Conservation (phyloP, 768 basidiomycete genomes). For the Boletus speciosus region DNA sequence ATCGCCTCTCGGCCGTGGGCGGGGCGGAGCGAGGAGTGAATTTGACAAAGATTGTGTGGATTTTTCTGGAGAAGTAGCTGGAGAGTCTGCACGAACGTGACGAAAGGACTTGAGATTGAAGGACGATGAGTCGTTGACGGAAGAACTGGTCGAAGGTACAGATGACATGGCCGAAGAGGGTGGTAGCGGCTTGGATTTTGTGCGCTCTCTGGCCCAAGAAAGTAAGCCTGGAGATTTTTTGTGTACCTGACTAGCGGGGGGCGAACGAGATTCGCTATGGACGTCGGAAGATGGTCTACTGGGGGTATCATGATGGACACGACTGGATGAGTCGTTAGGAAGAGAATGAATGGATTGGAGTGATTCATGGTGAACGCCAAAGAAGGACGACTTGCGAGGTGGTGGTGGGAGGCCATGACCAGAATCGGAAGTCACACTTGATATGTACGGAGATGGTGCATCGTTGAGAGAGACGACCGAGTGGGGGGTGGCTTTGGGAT, state of each 20-base stretch:
- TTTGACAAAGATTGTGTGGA: slow-evolving; percentile 25
- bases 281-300: slow-evolving; percentile 14
- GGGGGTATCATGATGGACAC: slow-evolving; percentile 18
- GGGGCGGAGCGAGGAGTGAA: slow-evolving; percentile 34
- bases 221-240: slow-evolving; percentile 37
- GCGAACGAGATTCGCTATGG: slow-evolving; percentile 5
- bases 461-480: slow-evolving; percentile 21
- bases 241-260: slow-evolving; percentile 19
- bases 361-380: slow-evolving; percentile 51
- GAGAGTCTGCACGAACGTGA: slow-evolving; percentile 53
- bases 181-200: slow-evolving; percentile 31
- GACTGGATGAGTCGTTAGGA: slow-evolving; percentile 38
- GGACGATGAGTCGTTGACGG: slow-evolving; percentile 33
- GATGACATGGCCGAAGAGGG: slow-evolving; percentile 36
- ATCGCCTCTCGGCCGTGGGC: slow-evolving; percentile 51
- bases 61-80: slow-evolving; percentile 22
- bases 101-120: slow-evolving; percentile 77
- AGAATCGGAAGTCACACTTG: slow-evolving; percentile 41
- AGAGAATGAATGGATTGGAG: slow-evolving; percentile 59
- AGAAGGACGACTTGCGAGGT: slow-evolving; percentile 61
- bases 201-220: slow-evolving; percentile 35
- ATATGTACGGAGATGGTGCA: slow-evolving; percentile 31
- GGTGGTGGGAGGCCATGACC: slow-evolving; percentile 50
- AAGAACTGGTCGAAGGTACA: slow-evolving; percentile 21
- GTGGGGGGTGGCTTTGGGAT: neutral